These are phyloP conservation scores for Aspergillus sp. DNA, from an alignment of 2,329 filamentous ascomycete genomes.

Conservation along the genomic window DNA sequence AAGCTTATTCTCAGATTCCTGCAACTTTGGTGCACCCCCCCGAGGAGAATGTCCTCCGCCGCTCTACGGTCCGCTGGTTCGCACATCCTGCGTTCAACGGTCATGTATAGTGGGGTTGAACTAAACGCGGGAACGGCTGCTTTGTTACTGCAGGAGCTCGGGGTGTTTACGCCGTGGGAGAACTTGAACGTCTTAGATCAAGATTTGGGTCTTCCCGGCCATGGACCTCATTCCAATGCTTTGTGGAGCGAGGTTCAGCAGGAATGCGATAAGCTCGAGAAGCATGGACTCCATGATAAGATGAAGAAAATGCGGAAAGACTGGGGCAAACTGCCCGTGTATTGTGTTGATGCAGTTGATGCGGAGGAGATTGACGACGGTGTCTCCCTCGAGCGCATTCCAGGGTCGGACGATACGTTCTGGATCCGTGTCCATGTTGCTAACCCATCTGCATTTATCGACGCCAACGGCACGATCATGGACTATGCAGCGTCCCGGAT, in stretches of 20 bases:
- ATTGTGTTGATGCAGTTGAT: conserved; percentile 57
- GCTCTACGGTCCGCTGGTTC: conserved; percentile 52
- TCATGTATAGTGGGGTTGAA: conserved; percentile 52
- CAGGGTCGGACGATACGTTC: conserved; percentile 44
- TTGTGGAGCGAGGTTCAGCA: conserved; percentile 32
- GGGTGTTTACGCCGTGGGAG: conserved; percentile 60
- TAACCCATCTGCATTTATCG: conserved; percentile 63
- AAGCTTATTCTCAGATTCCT: conserved; percentile 57
- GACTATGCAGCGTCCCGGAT: conserved; percentile 57
- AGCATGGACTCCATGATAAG: conserved; percentile 46
- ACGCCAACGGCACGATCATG: conserved; percentile 51
- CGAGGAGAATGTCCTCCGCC: conserved; percentile 38
- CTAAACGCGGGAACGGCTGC: conserved; percentile 42
- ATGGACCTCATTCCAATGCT: conserved; percentile 32
- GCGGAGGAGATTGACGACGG: conserved; percentile 65
- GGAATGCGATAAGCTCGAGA: conserved; percentile 25
- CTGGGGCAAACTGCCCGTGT: conserved; percentile 58
- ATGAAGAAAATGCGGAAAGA: conserved; percentile 59
- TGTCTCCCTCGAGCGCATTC: conserved; percentile 56
- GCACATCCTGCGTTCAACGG: conserved; percentile 56
- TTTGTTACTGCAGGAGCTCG: conserved; percentile 61
- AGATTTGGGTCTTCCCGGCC: conserved; percentile 53
- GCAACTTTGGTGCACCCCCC: conserved; percentile 51
- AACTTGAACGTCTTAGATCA: conserved; percentile 54
- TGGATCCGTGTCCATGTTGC: conserved; percentile 66